Conservation (phyloP, 2,329 filamentous ascomycete genomes). For the Clonostachys solani region DNA sequence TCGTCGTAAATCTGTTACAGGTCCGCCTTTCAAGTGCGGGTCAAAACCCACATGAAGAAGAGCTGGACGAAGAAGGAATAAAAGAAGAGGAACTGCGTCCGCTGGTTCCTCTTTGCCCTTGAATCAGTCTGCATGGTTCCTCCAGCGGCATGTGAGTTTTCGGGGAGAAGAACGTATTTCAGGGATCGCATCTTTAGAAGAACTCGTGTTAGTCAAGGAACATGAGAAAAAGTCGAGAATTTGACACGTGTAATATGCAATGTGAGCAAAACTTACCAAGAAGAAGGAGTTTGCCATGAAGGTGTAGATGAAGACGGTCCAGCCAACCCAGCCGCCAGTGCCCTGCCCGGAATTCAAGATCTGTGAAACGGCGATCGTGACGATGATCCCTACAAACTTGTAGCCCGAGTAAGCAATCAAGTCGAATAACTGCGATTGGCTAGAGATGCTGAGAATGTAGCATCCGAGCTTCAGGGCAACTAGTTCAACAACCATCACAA, state of each 20-base stretch:
- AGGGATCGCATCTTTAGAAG: constrained; percentile 74
- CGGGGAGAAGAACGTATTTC: constrained; percentile 91
- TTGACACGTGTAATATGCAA: neutral
- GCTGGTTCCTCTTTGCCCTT: constrained; percentile 77
- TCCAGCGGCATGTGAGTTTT: constrained; percentile 63
- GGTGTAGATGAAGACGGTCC: constrained; percentile 85
- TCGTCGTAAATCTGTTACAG: neutral
- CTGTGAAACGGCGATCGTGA: constrained; percentile 77
- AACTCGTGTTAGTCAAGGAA: neutral
- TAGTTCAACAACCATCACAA: constrained; percentile 83
- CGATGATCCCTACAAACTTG: constrained; percentile 96
- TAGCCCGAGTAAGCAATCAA: constrained; percentile 96
- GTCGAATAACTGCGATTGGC: constrained; percentile 89
- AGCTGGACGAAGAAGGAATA: constrained; percentile 95
- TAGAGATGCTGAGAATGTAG: constrained; percentile 90
- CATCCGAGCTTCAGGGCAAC: constrained; percentile 86
- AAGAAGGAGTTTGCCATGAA: constrained; percentile 95
- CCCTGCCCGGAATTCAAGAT: constrained; percentile 73
- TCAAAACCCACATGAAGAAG: constrained; percentile 83
- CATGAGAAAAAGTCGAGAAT: neutral
- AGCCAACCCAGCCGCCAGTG: constrained; percentile 83
- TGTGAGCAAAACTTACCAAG: constrained; percentile 56
- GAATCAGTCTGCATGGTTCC: constrained; percentile 68
- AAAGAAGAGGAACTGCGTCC: constrained; percentile 88
- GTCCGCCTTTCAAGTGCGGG: constrained; percentile 27